Evolutionary conservation across 2,329 filamentous ascomycete species (phyloP), one percentile per base, ranked within the genome.

Genomic region (Aspergillus sp.): DNA sequence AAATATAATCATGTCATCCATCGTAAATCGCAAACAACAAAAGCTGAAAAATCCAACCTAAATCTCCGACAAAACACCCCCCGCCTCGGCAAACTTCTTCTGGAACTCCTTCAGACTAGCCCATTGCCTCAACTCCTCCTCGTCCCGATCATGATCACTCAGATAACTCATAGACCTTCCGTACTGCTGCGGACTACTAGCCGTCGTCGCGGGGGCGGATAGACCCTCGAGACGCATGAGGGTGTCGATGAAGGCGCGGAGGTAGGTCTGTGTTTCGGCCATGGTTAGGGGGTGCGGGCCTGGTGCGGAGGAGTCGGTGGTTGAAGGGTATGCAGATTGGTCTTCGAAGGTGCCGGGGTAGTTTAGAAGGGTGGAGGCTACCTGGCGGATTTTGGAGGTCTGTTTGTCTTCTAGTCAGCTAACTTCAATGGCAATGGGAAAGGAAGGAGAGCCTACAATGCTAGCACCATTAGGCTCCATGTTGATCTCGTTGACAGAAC

Each of bases 331-430:
- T 39, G 15, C 9, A 7, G 15, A 20, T 10, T 30, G 10, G 10
- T 30, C 25, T 10, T 30, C 25, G 22, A 74, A 69, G 38, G 74
- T 68, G 43, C 75, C 73, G 2, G 80, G 78, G 1, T 76, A 72
- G 52, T 86, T 82, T 43, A 94, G 78, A 6, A 95, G 76, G 0
- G 88, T 93, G 23, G 84, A 85, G 1, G 88, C 88, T 35, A 95
- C 85, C 61, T 88, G 85, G 7, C 88, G 85, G 56, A 95, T 88
- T 73, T 95, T 94, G 72, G 82, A 82, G 60, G 88, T 88, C 79
- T 82, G 64, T 33, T 15, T 4, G 13, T 4, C n/a, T 12, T 10
- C 25, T 27, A 2, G 5, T 17, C 6, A 15, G 43, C 52, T 38
- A 47, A 46, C 22, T 41, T 7, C 41, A 39, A 20, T n/a, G n/a